phyloP scores from a whole-genome alignment of 1,284 basidiomycete genomes.

The Trametes pubescens region DNA sequence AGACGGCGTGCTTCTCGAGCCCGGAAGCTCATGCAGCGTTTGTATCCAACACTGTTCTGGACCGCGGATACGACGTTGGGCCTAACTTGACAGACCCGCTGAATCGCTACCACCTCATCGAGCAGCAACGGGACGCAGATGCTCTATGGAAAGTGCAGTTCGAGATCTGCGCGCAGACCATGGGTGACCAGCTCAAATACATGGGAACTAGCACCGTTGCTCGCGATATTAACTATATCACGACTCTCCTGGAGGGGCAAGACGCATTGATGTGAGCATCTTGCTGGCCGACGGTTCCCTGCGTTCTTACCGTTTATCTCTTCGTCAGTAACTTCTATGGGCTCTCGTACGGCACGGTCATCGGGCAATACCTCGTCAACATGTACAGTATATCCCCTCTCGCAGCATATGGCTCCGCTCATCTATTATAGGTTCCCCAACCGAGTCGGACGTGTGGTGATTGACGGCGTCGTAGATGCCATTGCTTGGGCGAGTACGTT shows the following conservation, averaged over 20 bases:
- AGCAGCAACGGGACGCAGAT: conserved; percentile 44
- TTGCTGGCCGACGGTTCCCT: conserved; percentile 16
- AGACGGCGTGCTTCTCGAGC: conserved; percentile 46
- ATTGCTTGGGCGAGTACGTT: conserved; percentile 42
- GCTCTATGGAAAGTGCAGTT: conserved; percentile 46
- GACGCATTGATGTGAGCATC: conserved; percentile 48
- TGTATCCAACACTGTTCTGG: conserved; percentile 46
- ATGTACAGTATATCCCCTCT: conserved; percentile 37
- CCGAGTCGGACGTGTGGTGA: conserved; percentile 36
- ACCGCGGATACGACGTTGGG: conserved; percentile 45
- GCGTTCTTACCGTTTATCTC: not conserved
- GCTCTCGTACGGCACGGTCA: conserved; percentile 37
- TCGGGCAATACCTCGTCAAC: conserved; percentile 41
- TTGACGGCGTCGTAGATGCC: conserved; percentile 40
- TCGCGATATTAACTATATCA: conserved; percentile 54
- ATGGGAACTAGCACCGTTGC: conserved; percentile 54
- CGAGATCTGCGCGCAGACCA: conserved; percentile 45
- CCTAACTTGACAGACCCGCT: conserved; percentile 40
- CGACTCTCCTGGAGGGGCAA: conserved; percentile 47
- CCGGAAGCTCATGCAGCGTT: conserved; percentile 40
- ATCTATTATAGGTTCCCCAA: conserved; percentile 34
- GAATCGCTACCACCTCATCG: conserved; percentile 41
- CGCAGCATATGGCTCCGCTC: conserved; percentile 23
- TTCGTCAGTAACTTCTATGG: conserved; percentile 38
- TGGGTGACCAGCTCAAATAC: conserved; percentile 50